Conservation (phyloP, 2,329 filamentous ascomycete species). For the Aspergillus eucalypticola region DNA sequence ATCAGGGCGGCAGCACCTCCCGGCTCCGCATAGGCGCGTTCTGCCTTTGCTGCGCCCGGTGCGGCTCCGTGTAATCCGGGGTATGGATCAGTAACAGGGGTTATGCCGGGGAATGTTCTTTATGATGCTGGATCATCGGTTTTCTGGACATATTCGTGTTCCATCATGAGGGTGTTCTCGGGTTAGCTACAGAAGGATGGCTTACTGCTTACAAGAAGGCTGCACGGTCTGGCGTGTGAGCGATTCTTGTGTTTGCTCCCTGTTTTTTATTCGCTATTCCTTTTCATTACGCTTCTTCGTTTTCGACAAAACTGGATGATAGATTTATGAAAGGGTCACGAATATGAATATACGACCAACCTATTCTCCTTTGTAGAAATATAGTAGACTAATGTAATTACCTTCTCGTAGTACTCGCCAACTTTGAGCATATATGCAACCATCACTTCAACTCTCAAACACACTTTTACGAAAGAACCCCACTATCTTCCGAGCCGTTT, state of each 20-base stretch:
- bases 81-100: slow-evolving; percentile 32
- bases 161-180: slow-evolving; percentile 23
- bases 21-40: slow-evolving; percentile 16
- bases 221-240: slow-evolving; percentile 29
- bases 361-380: slow-evolving; percentile 7
- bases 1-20: slow-evolving; percentile 16
- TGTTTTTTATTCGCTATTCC: slow-evolving; percentile 23
- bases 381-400: too few species aligned
- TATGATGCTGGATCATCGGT: slow-evolving; percentile 18
- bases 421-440: slow-evolving; percentile 21
- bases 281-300: slow-evolving; percentile 26
- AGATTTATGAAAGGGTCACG: slow-evolving; percentile 36
- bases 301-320: slow-evolving; percentile 30
- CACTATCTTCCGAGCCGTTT: slow-evolving; percentile 73
- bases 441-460: slow-evolving; percentile 43
- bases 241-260: slow-evolving; percentile 32
- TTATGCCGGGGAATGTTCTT: slow-evolving; percentile 7
- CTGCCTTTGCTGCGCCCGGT: slow-evolving; percentile 16
- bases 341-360: slow-evolving; percentile 29
- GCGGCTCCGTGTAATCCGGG: slow-evolving; percentile 22
- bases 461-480: slow-evolving; percentile 75
- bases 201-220: slow-evolving; percentile 31
- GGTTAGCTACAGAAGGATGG: slow-evolving; percentile 31
- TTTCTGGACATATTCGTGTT: slow-evolving; percentile 9
- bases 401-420: not conserved